Conservation (phyloP, 2,329 filamentous ascomycete genomes). For the Pyrenochaeta sp. region DNA sequence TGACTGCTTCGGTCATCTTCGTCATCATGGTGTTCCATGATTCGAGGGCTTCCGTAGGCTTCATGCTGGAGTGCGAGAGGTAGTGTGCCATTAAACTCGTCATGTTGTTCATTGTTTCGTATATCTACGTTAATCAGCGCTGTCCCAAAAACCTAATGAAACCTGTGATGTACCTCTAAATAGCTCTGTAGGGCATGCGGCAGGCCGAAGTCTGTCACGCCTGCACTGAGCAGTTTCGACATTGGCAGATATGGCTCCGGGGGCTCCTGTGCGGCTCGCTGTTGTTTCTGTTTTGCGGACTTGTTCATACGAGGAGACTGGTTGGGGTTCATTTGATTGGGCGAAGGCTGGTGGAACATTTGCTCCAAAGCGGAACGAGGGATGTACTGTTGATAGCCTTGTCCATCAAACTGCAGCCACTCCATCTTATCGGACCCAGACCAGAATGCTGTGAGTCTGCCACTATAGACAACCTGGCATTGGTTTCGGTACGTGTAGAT, state of each 20-base stretch:
- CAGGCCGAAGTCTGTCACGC: slow-evolving; percentile 61
- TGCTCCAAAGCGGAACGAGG: slow-evolving; percentile 67
- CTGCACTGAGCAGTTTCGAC: slow-evolving; percentile 55
- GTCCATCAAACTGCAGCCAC: slow-evolving; percentile 80
- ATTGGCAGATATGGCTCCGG: slow-evolving; percentile 53
- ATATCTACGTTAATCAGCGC: slow-evolving; percentile 58
- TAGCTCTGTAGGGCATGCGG: slow-evolving; percentile 65
- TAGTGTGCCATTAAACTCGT: slow-evolving; percentile 65
- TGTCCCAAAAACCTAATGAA: slow-evolving; percentile 18
- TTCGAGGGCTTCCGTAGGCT: slow-evolving; percentile 63
- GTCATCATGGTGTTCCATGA: slow-evolving; percentile 58
- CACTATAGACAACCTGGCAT: slow-evolving; percentile 80
- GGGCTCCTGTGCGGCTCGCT: slow-evolving; percentile 31
- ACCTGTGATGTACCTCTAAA: slow-evolving; percentile 62
- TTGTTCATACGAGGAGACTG: slow-evolving; percentile 63
- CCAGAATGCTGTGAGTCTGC: slow-evolving; percentile 79
- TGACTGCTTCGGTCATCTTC: slow-evolving; percentile 25
- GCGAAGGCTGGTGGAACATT: slow-evolving; percentile 55
- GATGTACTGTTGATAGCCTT: slow-evolving; percentile 81
- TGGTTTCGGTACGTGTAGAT: slow-evolving; percentile 89
- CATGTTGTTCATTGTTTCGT: slow-evolving; percentile 72
- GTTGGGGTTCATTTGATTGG: slow-evolving; percentile 58
- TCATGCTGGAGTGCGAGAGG: slow-evolving; percentile 60
- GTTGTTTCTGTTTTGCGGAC: slow-evolving; percentile 62
- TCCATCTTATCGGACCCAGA: slow-evolving; percentile 81